phyloP scores from a whole-genome alignment of 164 flowering plant genomes.

The Vitis amurensis region DNA sequence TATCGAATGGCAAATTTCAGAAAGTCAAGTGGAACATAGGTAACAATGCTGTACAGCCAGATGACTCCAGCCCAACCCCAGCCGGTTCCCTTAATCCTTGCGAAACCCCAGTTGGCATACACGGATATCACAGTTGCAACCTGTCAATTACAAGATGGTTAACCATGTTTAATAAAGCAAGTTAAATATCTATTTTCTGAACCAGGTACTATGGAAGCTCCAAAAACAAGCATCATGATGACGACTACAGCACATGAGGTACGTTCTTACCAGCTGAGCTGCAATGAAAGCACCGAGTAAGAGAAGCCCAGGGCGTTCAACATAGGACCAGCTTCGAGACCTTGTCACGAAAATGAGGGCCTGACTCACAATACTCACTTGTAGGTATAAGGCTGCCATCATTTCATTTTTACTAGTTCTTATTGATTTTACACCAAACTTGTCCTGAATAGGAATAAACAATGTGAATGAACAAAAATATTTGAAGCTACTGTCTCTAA shows the following conservation, averaged over 20 bases:
- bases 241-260: neutral
- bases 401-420: conserved; percentile 23
- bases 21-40: conserved; percentile 44
- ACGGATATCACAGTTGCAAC: conserved; percentile 52
- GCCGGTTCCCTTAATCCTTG: conserved; percentile 38
- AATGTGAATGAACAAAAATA: neutral
- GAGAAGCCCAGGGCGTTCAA: conserved; percentile 57
- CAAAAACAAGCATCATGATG: neutral
- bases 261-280: conserved; percentile 48
- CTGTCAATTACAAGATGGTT: conserved; percentile 18
- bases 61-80: conserved; percentile 68
- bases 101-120: conserved; percentile 54
- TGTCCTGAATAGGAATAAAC: conserved; percentile 26
- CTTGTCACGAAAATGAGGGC: conserved; percentile 57
- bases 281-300: conserved; percentile 37
- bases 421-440: conserved; percentile 39
- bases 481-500: neutral
- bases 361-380: conserved; percentile 58
- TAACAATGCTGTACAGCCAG: conserved; percentile 50
- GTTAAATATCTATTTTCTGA: neutral
- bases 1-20: conserved; percentile 50
- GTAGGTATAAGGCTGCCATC: conserved; percentile 59
- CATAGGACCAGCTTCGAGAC: conserved; percentile 58
- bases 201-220: neutral
- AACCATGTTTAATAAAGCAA: neutral